Base-by-base conservation (phyloP, 2,329 filamentous ascomycete species). In the Albophoma yamanashiensis region DNA sequence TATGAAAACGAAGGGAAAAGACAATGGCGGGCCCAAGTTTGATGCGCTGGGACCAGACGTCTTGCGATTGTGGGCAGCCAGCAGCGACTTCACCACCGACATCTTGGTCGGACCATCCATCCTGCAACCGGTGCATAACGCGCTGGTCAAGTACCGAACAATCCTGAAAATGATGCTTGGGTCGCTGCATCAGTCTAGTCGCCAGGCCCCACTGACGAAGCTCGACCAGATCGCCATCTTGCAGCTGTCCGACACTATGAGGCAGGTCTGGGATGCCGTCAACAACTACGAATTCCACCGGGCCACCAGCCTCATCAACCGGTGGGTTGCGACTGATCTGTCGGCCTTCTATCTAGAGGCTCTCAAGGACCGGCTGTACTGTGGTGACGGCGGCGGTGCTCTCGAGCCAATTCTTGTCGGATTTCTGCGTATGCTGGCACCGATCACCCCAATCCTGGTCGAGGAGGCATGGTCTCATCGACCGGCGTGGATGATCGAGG, bases 261-360 rank as follows among this genome's bases (percentile, higher is more conserved):
- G 74, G 11, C 80, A 85, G 55, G 89, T 93, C 0, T 81, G 83
- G 63, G 76, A 78, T 20, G 82, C 87, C 27, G 92, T 88, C 69
- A 74, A 82, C 42, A 83, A 83, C 34, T 89, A 90, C 69, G 90
- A 96, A 69, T 97, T 96, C 73, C 88, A 91, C 80, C 89, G 86
- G 73, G 92, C 83, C 15, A 78, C 92, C 7, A 84, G 80, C 61
- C 75, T 82, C 4, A 80, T 97, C 64, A 95, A 92, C 73, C 83
- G 84, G 63, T 97, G 92, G 87, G 81, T 96, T 61, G 85, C 86
- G 59, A 85, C 81, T 31, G 90, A 97, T 65, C 81, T 99, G 31
- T 97, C 92, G 0, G 88, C 93, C 0, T 96, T 97, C 73, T 99
- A 97, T 72, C 85, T 99, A 60, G 94, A 99, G 73, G 86, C 89